Base-by-base conservation (phyloP, 169 alveolate species). In the Plasmodium gonderi region DNA sequence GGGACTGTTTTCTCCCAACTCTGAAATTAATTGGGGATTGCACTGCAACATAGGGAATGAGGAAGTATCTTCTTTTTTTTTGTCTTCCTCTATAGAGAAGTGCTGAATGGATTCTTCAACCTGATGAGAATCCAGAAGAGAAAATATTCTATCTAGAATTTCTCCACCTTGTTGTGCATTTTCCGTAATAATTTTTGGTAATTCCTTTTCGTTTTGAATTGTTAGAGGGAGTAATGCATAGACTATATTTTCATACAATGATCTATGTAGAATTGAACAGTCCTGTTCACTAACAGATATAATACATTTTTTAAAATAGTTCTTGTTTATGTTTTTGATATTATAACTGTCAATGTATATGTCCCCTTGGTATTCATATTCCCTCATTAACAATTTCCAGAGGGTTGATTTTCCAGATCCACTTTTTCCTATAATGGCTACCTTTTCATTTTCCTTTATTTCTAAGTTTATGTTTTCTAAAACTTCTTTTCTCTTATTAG, bases 401-500 rank as follows among this genome's bases (percentile, higher is more conserved):
- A 95, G 45, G 36, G 96, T 94, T 4, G 96, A 91, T 80, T 95
- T 95, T 5, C 97, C 97, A 26, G 80, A 77, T 38, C 97, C 97
- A 80, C 95, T 95, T 69, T 95, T 95, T 3, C 97, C 97, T 67
- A 95, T 72, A 4, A 95, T 95, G 9, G 96, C 96, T 23, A 95
- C 94, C 60, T 96, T 93, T 20, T 95, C 97, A 17, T 95, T 96
- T 65, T 75, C 49, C 7, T 93, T 90, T 26, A 95, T 81, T 69
- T 90, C 93, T 8, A 95, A 74, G 64, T 80, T 54, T 33, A 95
- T 87, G 26, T 95, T 95, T 80, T 92, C 94, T 51, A 95, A 94
- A 8, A 95, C 79, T 6, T 79, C 60, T 29, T 96, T 76, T n/a
- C 89, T 94, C 7, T 81, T 95, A 12, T 47, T 40, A 38, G 69